Percentiles rank a stretch among this genome's conserved stretches.
phyloP scores from a whole-genome alignment of 257 asterid species.

The Primulina huaijiensis region DNA sequence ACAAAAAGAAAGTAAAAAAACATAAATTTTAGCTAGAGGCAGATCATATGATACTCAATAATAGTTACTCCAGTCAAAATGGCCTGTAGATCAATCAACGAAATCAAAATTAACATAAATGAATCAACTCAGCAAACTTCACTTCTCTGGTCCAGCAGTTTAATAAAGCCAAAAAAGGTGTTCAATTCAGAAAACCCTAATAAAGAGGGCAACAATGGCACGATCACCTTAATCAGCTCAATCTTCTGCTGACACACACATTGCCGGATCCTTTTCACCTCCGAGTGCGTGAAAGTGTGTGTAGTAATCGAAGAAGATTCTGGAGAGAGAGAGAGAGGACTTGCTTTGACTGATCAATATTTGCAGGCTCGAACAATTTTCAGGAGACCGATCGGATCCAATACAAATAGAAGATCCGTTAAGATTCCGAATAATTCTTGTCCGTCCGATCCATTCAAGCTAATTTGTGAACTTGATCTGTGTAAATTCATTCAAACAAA shows the following conservation, averaged over 20 bases:
- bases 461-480: too few species aligned
- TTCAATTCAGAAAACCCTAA: background rate
- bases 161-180: background rate
- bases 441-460: too few species aligned
- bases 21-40: background rate
- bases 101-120: background rate
- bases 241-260: background rate
- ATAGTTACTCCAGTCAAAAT: background rate
- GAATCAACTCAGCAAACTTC: conserved; percentile 3
- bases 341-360: background rate
- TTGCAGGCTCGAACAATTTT: too few species aligned
- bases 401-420: too few species aligned
- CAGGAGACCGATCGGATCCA: too few species aligned
- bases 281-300: background rate
- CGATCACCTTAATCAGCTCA: conserved; percentile 15
- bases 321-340: conserved; percentile 18
- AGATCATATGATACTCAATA: background rate
- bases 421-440: too few species aligned
- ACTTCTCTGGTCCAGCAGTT: background rate
- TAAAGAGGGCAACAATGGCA: background rate
- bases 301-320: conserved; percentile 40
- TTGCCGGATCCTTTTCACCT: background rate
- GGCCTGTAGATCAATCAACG: background rate
- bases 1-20: background rate
- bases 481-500: too few species aligned